Conservation (phyloP, 2,329 filamentous ascomycete genomes). For the Trichoderma cornu-damae region DNA sequence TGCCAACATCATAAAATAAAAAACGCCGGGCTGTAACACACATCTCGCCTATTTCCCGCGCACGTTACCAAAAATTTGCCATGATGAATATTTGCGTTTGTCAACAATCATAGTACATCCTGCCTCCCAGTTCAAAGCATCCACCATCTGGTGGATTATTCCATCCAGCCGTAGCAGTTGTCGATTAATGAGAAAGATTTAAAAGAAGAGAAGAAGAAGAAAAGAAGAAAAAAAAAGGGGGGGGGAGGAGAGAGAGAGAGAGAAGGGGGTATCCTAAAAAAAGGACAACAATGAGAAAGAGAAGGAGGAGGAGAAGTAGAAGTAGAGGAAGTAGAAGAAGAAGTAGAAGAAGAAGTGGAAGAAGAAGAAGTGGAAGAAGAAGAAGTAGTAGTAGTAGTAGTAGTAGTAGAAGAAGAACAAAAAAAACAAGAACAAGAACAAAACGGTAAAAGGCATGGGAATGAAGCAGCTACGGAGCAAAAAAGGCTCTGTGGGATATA, state of each 20-base stretch:
- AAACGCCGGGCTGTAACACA: slow-evolving; percentile 29
- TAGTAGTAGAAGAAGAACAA: not conserved
- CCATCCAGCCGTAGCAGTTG: not conserved
- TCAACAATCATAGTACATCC: slow-evolving; percentile 23
- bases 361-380: slow-evolving; percentile 11
- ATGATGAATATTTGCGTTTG: slow-evolving; percentile 21
- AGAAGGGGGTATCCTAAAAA: slow-evolving; percentile 16
- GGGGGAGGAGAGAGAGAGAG: too few species aligned
- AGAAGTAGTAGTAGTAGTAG: too few species aligned
- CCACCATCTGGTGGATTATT: not conserved
- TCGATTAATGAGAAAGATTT: slow-evolving; percentile 6
- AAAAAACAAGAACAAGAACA: not conserved
- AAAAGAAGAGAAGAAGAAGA: too few species aligned
- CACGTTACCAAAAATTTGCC: slow-evolving; percentile 20
- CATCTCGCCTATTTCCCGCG: slow-evolving; percentile 21
- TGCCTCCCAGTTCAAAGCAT: slow-evolving; percentile 6
- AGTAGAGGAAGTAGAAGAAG: too few species aligned
- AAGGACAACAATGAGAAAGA: slow-evolving; percentile 2
- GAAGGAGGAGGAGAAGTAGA: not conserved
- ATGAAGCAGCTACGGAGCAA: not conserved
- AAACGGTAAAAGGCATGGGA: not conserved
- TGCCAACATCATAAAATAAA: slow-evolving; percentile 10
- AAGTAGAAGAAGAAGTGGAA: too few species aligned
- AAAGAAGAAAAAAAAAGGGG: too few species aligned
- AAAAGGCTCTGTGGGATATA: not conserved